Percentiles rank a stretch among this genome's conserved stretches.
Conservation (phyloP, 2,329 filamentous ascomycete species). For the Botrytis medusae region DNA sequence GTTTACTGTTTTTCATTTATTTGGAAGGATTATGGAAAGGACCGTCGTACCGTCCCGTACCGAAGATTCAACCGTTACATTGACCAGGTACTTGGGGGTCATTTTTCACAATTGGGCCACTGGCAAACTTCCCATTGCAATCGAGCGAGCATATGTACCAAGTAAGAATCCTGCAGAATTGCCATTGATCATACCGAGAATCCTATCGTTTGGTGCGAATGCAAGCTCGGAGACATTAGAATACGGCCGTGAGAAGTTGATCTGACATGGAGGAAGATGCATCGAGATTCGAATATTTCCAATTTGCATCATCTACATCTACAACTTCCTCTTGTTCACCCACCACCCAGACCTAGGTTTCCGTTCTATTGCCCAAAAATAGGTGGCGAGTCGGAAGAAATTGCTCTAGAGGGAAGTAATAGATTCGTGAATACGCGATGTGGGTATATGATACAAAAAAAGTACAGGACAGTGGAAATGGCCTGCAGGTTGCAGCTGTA, state of each 20-base stretch:
- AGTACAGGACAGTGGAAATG: constrained; percentile 10
- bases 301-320: constrained; percentile 11
- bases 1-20: background rate
- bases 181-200: constrained; percentile 4
- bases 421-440: constrained; percentile 11
- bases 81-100: constrained; percentile 5
- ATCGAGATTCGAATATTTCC: constrained; percentile 2
- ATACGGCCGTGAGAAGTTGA: constrained; percentile 14
- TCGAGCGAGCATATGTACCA: constrained; percentile 6
- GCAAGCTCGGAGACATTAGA: constrained; percentile 5
- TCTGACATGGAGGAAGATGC: constrained; percentile 4
- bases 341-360: background rate
- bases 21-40: background rate
- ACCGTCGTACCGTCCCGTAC: constrained; percentile 11
- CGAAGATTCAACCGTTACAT: constrained; percentile 8
- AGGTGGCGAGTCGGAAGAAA: constrained; percentile 15
- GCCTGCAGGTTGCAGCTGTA: constrained; percentile 18
- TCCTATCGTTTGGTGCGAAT: constrained; percentile 8
- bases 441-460: constrained; percentile 7
- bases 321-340: background rate
- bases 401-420: background rate
- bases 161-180: constrained; percentile 3
- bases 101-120: background rate
- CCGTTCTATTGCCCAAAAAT: background rate
- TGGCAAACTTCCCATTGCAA: background rate